Evolutionary conservation across 768 basidiomycete genomes (phyloP).

Genomic region (Naganishia vishniacii): DNA sequence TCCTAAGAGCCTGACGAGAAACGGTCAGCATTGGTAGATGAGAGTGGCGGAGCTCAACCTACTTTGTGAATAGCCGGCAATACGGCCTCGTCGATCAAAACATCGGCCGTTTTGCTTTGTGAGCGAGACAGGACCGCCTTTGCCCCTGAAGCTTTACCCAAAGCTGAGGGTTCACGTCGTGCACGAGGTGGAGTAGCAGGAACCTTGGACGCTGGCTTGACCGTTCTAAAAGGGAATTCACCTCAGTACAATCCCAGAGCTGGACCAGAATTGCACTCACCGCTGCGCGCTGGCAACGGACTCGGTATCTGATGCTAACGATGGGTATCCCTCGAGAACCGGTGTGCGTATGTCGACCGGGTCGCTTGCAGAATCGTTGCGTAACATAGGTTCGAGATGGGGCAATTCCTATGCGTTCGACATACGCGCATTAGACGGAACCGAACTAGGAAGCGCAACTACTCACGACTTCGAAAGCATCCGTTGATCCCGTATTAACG

Average conservation of each 20-base stretch:
- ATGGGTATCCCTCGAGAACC: not conserved
- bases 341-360: not conserved
- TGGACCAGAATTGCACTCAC: not conserved
- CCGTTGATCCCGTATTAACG: not conserved
- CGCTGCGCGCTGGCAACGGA: conserved; percentile 5
- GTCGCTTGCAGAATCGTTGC: not conserved
- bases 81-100: conserved; percentile 75
- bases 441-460: not conserved
- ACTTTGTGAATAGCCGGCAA: conserved; percentile 73
- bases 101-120: conserved; percentile 35
- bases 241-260: not conserved
- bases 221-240: no score
- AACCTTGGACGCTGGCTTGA: conserved; percentile 7
- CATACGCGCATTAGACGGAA: no score
- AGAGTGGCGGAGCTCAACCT: conserved; percentile 38
- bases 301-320: conserved; percentile 3
- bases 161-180: conserved; percentile 58
- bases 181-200: conserved; percentile 26
- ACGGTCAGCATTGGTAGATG: conserved; percentile 16
- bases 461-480: not conserved
- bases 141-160: conserved; percentile 90
- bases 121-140: conserved; percentile 11
- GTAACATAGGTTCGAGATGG: not conserved
- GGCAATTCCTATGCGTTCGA: no score
- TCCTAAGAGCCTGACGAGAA: conserved; percentile 31